Evolutionary conservation across 495 filamentous ascomycete genomes (phyloP), one percentile per base, ranked within the genome.

Genomic region (Penicillium waksmanii): DNA sequence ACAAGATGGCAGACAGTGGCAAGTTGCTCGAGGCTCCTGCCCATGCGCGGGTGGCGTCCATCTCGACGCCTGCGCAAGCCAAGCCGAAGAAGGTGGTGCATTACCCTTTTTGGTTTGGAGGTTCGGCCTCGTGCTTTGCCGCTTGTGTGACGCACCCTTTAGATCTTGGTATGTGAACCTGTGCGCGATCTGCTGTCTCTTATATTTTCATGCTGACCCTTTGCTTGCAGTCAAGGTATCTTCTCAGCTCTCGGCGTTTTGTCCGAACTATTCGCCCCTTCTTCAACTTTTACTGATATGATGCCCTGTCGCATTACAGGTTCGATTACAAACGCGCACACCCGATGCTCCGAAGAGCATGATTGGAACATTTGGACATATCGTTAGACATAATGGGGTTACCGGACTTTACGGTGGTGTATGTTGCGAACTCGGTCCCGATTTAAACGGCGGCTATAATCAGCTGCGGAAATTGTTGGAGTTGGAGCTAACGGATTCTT

Each of bases 31-130:
- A 74, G 62, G 70, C 73, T 40, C 70, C 72, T 43, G 58, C 70
- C 18, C 66, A 60, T 52, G 46, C 53, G 53, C 60, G 67, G 54
- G 62, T 63, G 52, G 66, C 59, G 57, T 58, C 73, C 23, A 55
- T 73, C 47, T 62, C 65, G 13, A 69, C 55, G 31, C 64, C 66
- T 36, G 70, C 64, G 58, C 55, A 53, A 47, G 53, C 67, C 47
- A 67, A 66, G 38, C 48, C 63, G 13, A 70, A 76, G 58, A 77
- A 73, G 66, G 77, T 88, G 66, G 77, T 88, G 42, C 82, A 83
- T 60, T 92, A 92, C 72, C 90, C 90, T 31, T 95, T 97, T 77
- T 97, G 93, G 93, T 96, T 97, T 74, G 93, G 93, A 40, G 93
- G 93, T 21, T 94, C 89, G 67, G 91, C 93, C 18, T 93, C 89